Percentiles rank a stretch among this genome's conserved stretches.
Conservation (phyloP, 2,329 filamentous ascomycete genomes). For the Bretziella fagacearum region DNA sequence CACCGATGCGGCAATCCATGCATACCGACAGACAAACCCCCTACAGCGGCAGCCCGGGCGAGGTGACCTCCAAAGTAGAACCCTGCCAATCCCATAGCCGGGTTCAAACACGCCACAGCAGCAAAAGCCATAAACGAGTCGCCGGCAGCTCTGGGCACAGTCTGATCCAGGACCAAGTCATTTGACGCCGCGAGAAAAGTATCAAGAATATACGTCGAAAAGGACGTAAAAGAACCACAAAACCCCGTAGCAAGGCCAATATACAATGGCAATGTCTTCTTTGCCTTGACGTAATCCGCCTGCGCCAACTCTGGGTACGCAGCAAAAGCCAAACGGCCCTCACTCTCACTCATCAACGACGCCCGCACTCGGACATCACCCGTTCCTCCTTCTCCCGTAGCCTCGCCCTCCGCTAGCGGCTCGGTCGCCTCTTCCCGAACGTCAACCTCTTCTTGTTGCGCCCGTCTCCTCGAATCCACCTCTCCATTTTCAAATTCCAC, state of each 20-base stretch:
- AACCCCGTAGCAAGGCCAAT: conserved; percentile 75
- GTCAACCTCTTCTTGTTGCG: not conserved
- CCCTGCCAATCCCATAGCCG: conserved; percentile 52
- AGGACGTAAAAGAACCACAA: conserved; percentile 79
- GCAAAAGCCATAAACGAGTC: conserved; percentile 71
- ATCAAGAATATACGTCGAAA: conserved; percentile 73
- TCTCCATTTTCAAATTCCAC: not conserved
- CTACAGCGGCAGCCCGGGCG: conserved; percentile 33
- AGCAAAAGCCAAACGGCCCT: not conserved
- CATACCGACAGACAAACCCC: not conserved
- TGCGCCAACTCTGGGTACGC: not conserved
- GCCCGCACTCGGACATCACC: conserved; percentile 1
- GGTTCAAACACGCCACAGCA: conserved; percentile 55
- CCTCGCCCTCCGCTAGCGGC: conserved; percentile 1
- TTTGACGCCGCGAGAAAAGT: conserved; percentile 66
- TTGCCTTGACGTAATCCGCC: conserved; percentile 34
- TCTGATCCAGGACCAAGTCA: conserved; percentile 33
- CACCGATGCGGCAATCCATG: conserved; percentile 4
- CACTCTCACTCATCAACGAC: conserved; percentile 10
- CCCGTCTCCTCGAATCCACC: not conserved
- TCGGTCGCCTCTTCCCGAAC: not conserved
- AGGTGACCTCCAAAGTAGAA: conserved; percentile 60
- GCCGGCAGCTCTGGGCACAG: conserved; percentile 43
- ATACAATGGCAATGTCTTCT: conserved; percentile 79
- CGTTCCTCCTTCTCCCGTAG: not conserved